Evolutionary conservation across 306 rosid genomes (phyloP), one percentile per base, ranked within the genome.

Genomic region (Gastrolobium bilobum): DNA sequence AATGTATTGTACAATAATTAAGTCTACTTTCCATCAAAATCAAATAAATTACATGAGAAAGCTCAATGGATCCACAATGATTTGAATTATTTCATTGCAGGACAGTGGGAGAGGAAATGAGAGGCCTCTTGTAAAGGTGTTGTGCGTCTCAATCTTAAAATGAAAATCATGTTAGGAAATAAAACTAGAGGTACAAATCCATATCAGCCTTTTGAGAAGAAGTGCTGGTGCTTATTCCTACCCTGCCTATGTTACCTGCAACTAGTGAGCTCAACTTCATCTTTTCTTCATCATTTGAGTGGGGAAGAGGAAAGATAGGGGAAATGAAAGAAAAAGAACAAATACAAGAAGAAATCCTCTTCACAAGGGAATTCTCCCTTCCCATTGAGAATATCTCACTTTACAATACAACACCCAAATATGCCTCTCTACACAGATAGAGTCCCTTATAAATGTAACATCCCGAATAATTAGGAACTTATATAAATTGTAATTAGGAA

Each of bases 181-280:
- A 15, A 62, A 39, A n/a, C 10, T 37, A 30, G n/a, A 29, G 47
- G 29, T 7, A 62, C 42, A 48, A 76, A 53, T 61, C 68, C 74
- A 47, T 11, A 43, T 42, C 52, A 67, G 56, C 6, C 13, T 65
- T 6, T 54, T 38, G 47, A 39, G 52, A 71, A 38, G 38, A 71
- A 37, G 39, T 4, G 50, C n/a, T 20, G 20, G 38, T 29, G 31
- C 50, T 15, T 42, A 26, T 43, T 20, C 15, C 37, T 15, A 60
- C 33, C 33, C 50, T 6, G 15, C 35, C 71, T 40, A n/a, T 43
- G 20, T 10, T 42, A 39, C 11, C 13, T 20, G 53, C 48, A 39
- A 72, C 40, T 54, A 10, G 10, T 1, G 29, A 56, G 26, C 34
- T 42, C 54, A 60, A 71, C 52, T 30, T 15, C 51, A 35, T 51